A percentile compares a stretch with the other conserved stretches of the same genome.
phyloP scores from a whole-genome alignment of 768 basidiomycete genomes.

The Lactarius hengduanensis region DNA sequence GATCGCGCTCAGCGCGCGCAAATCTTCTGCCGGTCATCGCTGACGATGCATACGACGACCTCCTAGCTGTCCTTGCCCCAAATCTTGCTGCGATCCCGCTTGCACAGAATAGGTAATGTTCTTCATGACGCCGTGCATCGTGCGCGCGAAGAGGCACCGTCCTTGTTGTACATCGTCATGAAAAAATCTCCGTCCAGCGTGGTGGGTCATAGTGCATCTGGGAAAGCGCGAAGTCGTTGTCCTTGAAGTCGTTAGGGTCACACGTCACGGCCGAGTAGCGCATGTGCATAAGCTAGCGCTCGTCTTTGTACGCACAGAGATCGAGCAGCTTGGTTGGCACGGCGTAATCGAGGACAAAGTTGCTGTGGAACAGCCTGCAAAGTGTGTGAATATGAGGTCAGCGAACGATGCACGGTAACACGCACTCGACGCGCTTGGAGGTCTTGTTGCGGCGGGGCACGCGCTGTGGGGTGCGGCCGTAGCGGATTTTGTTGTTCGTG shows the following conservation, averaged over 20 bases:
- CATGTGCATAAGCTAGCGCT: conserved; percentile 94
- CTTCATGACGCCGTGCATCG: conserved; percentile 95
- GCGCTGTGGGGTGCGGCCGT: conserved; percentile 72
- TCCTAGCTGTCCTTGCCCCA: conserved; percentile 99
- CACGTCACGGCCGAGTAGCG: conserved; percentile 94
- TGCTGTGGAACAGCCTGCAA: conserved; percentile 73
- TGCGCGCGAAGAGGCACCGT: conserved; percentile 87
- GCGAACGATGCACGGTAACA: conserved; percentile 25
- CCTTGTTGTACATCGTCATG: conserved; percentile 97
- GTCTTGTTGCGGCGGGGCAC: conserved; percentile 91
- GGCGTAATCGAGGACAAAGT: no score
- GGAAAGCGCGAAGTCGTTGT: conserved; percentile 79
- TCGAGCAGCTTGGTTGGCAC: conserved; percentile 51
- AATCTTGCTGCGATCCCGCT: conserved; percentile 83
- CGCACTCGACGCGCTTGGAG: conserved; percentile 84
- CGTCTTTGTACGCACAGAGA: conserved; percentile 71
- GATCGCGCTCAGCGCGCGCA: conserved; percentile 77
- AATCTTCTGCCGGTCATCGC: conserved; percentile 79
- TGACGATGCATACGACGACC: conserved; percentile 90
- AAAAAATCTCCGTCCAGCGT: conserved; percentile 89
- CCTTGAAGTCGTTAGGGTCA: conserved; percentile 87
- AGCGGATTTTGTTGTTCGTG: no score
- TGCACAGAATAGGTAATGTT: conserved; percentile 86
- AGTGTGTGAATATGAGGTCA: background rate
- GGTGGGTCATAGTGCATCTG: conserved; percentile 92